Conservation (phyloP, 805 yeast species). For the Lipomyces lipofer region DNA sequence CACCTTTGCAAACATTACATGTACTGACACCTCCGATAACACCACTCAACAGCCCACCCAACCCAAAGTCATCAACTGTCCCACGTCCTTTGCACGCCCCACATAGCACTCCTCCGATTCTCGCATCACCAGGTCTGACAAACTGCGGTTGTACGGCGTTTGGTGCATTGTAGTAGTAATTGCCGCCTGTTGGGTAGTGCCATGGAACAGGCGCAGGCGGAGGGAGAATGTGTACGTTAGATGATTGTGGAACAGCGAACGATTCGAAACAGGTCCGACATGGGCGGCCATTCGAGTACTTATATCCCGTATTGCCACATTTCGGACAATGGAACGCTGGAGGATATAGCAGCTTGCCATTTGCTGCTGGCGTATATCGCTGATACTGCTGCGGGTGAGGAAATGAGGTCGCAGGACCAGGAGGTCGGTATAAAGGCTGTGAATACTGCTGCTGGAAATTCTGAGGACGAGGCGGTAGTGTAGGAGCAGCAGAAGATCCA, state of each 20-base stretch:
- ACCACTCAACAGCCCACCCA: conserved; percentile 8
- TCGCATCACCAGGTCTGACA: conserved; percentile 76
- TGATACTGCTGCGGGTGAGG: background rate
- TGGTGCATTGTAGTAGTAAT: background rate
- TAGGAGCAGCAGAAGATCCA: background rate
- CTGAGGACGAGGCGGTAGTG: background rate
- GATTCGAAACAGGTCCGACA: conserved; percentile 71
- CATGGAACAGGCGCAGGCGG: conserved; percentile 31
- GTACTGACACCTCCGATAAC: conserved; percentile 15
- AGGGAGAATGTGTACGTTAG: conserved; percentile 31
- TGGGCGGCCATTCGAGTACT: conserved; percentile 57
- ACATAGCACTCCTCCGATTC: conserved; percentile 71
- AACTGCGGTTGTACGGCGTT: conserved; percentile 41
- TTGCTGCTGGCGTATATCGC: conserved; percentile 15
- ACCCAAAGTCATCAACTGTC: conserved; percentile 48
- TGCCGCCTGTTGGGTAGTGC: conserved; percentile 31
- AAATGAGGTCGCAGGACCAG: too few relatives aligned
- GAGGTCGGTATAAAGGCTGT: background rate
- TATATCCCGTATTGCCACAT: conserved; percentile 73
- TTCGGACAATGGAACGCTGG: conserved; percentile 58
- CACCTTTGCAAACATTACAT: conserved; percentile 22
- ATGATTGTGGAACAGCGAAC: conserved; percentile 50
- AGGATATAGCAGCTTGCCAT: conserved; percentile 59
- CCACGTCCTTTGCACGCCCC: conserved; percentile 74
- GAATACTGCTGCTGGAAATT: background rate